A percentile compares a stretch with the other conserved stretches of the same genome.
Conservation (phyloP, 768 basidiomycete species). For the Coprinellus aureogranulatus region DNA sequence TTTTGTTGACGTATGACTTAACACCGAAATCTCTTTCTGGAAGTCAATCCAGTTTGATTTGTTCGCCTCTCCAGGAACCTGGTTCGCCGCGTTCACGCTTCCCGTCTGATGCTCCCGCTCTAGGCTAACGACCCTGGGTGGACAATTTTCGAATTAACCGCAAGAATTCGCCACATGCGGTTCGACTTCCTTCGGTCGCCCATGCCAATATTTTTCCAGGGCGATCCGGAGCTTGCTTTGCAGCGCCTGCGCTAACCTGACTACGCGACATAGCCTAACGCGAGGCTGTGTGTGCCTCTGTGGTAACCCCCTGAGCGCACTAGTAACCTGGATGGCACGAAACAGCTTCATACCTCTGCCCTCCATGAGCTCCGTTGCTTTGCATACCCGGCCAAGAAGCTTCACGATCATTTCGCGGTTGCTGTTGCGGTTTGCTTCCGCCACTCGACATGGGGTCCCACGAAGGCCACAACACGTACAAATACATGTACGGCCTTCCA, state of each 20-base stretch:
- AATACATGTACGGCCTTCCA: neutral
- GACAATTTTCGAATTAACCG: neutral
- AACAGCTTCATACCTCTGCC: no score
- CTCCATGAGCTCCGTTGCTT: neutral
- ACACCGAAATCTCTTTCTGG: constrained; percentile 33
- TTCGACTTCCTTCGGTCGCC: no score
- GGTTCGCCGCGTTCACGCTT: constrained; percentile 42
- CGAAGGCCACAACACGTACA: neutral
- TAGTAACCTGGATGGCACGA: no score
- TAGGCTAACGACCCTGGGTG: neutral
- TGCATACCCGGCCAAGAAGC: neutral
- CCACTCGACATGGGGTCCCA: neutral
- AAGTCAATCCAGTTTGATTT: constrained; percentile 35
- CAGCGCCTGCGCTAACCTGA: neutral
- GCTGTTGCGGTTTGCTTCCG: constrained; percentile 4
- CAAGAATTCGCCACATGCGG: neutral
- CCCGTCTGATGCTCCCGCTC: constrained; percentile 39
- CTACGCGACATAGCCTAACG: neutral
- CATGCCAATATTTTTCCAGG: no score
- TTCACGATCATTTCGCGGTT: neutral
- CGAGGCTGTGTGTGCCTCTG: no score
- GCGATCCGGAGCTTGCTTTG: neutral
- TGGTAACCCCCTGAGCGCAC: no score
- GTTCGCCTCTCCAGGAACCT: constrained; percentile 39
- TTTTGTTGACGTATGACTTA: constrained; percentile 47